These are phyloP conservation scores for Cryptococcus sp. DNA, from an alignment of 1,284 basidiomycete species.

Conservation along the genomic window DNA sequence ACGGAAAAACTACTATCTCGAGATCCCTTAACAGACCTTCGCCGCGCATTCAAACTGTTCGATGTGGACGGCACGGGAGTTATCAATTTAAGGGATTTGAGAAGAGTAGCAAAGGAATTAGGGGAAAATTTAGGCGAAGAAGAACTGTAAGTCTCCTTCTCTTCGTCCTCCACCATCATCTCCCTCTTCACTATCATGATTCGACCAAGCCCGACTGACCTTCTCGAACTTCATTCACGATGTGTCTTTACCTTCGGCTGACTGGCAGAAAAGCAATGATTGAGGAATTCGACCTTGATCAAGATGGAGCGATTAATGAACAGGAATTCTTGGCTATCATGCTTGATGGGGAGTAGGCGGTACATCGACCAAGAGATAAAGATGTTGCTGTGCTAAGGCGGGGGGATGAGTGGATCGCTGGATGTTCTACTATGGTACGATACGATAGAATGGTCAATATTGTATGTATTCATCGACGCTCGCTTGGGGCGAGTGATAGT, in stretches of 20 bases:
- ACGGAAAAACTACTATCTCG: conserved; percentile 86
- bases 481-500: no score
- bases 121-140: conserved; percentile 95
- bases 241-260: neutral
- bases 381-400: neutral
- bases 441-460: no score
- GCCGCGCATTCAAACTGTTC: conserved; percentile 91
- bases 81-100: conserved; percentile 84
- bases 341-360: conserved; percentile 75
- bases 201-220: neutral
- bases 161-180: neutral
- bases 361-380: neutral
- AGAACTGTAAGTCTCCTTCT: conserved; percentile 71
- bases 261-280: conserved; percentile 92
- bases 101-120: conserved; percentile 93
- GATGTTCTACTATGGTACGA: no score
- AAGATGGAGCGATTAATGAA: conserved; percentile 92
- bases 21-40: conserved; percentile 95
- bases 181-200: neutral
- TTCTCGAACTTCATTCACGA: neutral
- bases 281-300: conserved; percentile 98
- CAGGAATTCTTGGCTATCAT: conserved; percentile 68
- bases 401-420: no score
- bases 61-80: conserved; percentile 95
- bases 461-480: no score